phyloP scores from a whole-genome alignment of 2,329 filamentous ascomycete genomes.

The Phaeosphaeriaceae sp. region DNA sequence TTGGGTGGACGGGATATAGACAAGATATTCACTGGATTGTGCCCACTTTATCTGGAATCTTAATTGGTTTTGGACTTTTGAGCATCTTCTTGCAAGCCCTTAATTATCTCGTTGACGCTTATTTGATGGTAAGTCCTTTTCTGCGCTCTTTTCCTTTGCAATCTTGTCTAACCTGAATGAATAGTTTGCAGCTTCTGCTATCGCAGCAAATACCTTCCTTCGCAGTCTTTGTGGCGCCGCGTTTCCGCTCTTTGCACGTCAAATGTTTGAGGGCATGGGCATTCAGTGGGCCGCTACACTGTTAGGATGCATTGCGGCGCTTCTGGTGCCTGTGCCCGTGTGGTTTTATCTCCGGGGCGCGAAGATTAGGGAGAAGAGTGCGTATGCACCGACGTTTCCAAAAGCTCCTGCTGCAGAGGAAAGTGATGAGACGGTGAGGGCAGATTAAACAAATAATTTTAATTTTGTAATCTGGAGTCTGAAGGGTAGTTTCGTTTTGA shows the following conservation, averaged over 20 bases:
- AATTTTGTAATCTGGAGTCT: too few species aligned
- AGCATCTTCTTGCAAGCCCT: slow-evolving; percentile 64
- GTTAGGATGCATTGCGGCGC: slow-evolving; percentile 52
- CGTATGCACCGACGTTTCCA: slow-evolving; percentile 49
- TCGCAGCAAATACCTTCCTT: slow-evolving; percentile 63
- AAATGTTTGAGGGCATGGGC: slow-evolving; percentile 63
- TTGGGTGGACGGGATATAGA: slow-evolving; percentile 53
- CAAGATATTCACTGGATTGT: slow-evolving; percentile 52
- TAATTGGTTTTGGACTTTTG: slow-evolving; percentile 64
- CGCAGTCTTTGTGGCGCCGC: slow-evolving; percentile 58
- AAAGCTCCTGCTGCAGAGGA: slow-evolving; percentile 18
- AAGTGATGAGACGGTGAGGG: neutral
- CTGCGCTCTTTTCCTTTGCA: neutral
- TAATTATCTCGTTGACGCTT: slow-evolving; percentile 67
- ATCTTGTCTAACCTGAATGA: slow-evolving; percentile 12
- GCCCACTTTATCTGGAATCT: slow-evolving; percentile 54
- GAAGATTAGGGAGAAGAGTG: slow-evolving; percentile 53
- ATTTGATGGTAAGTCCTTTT: slow-evolving; percentile 54
- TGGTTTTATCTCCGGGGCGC: slow-evolving; percentile 53
- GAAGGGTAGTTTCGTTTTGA: too few species aligned
- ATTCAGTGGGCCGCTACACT: slow-evolving; percentile 56
- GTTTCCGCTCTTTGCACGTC: slow-evolving; percentile 62
- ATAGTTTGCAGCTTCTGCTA: slow-evolving; percentile 59
- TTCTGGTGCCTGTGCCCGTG: slow-evolving; percentile 55
- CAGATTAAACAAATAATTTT: too few species aligned